A percentile compares a stretch with the other conserved stretches of the same genome.
phyloP scores from a whole-genome alignment of 331 rosid species.

The Acacia concinna region DNA sequence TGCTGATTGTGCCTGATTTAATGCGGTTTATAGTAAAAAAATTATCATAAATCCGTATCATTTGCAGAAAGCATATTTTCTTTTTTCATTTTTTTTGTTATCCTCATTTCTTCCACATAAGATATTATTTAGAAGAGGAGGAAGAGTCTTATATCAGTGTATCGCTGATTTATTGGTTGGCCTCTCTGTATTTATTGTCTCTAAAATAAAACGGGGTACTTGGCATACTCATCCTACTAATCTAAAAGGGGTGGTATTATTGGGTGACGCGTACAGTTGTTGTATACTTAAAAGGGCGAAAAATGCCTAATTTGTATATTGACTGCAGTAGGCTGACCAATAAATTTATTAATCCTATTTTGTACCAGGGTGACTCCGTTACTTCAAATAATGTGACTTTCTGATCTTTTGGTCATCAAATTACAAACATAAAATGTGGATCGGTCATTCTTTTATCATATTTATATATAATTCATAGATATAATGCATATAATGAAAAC shows the following conservation, averaged over 20 bases:
- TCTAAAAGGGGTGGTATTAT: neutral
- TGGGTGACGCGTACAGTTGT: neutral
- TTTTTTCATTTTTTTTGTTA: neutral
- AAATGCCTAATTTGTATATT: neutral
- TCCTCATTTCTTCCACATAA: neutral
- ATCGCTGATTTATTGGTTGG: neutral
- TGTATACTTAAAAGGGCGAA: neutral
- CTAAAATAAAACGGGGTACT: neutral
- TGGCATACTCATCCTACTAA: neutral
- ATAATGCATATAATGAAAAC: too few relatives aligned
- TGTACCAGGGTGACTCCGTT: neutral
- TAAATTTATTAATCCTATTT: neutral
- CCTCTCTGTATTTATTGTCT: neutral
- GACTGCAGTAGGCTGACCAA: neutral
- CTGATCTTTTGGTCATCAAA: neutral
- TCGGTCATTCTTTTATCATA: too few relatives aligned
- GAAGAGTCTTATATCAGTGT: neutral
- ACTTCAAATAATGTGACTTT: neutral
- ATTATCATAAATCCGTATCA: neutral
- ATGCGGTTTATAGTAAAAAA: neutral
- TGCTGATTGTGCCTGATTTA: neutral
- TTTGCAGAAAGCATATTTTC: neutral
- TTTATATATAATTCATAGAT: too few relatives aligned
- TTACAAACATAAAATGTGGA: neutral
- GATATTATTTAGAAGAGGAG: neutral